Base-by-base conservation (phyloP, 805 yeast genomes). In the Priceomyces haplophilus region DNA sequence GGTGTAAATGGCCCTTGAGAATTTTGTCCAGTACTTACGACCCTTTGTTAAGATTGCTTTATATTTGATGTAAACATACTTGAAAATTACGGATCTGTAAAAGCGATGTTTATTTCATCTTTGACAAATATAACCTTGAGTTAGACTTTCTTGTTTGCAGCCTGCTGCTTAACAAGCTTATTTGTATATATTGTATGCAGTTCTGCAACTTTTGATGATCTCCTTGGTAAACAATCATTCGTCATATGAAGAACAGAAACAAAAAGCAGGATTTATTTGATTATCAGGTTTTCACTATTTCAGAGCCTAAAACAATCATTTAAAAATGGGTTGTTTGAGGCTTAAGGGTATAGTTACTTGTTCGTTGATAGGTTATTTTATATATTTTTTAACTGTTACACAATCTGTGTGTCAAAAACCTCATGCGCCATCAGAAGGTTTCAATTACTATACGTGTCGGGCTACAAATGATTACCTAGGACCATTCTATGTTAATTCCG, bases 361-460 rank as follows among this genome's bases (percentile, higher is more conserved):
- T 5, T n/a, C 23, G 13, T 34, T 43, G 8, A 30, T 43, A n/a
- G 36, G 40, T 12, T 46, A 46, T 31, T 34, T 42, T 19, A 17
- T 40, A 8, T 46, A 46, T 35, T 15, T 39, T 21, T 27, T 46
- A 23, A 35, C 43, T 21, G 13, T 29, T 24, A 31, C 38, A 23
- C 41, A 45, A 25, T 44, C 44, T 13, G 34, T 40, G 23, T 21
- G 16, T 27, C 33, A 40, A 27, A 24, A 15, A 25, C 19, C 33
- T 19, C 11, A n/a, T 15, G n/a, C 36, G 29, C 40, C 40, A 27
- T 18, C 34, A 12, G 15, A 35, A 12, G 40, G 36, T 12, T 7
- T 41, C 4, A 18, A n/a, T 40, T 40, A 40, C 29, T 36, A 41
- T 24, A 41, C 40, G 4, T 41, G 44, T 24, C 21, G 23, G 19